Conservation (phyloP, 23 red algal species). For the Porphyridium purpureum region DNA sequence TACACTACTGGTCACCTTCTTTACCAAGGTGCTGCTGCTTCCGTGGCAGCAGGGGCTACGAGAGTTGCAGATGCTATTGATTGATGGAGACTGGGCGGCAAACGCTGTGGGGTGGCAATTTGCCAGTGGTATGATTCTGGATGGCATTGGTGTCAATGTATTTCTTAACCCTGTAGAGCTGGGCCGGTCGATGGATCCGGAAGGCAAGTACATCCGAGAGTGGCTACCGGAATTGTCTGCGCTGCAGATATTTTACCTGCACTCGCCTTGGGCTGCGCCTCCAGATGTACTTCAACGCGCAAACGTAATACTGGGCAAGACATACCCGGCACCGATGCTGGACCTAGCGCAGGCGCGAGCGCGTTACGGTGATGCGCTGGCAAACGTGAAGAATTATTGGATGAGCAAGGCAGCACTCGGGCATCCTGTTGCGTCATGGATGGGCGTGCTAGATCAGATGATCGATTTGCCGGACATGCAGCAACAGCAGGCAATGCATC, state of each 20-base stretch:
- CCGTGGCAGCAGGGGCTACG: constrained; percentile 74
- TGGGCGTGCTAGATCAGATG: too few species aligned
- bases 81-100: constrained; percentile 78
- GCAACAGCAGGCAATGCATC: too few species aligned
- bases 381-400: constrained; percentile 34
- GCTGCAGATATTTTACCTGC: constrained; percentile 48
- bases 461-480: too few species aligned
- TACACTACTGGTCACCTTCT: constrained; percentile 74
- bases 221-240: constrained; percentile 76
- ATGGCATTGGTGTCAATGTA: not conserved
- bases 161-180: constrained; percentile 76
- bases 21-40: constrained; percentile 74
- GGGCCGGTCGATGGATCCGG: constrained; percentile 25
- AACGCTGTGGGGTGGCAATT: constrained; percentile 59
- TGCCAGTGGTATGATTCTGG: constrained; percentile 34
- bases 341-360: constrained; percentile 16
- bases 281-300: constrained; percentile 27
- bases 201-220: constrained; percentile 47
- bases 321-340: constrained; percentile 68
- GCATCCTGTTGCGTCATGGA: too few species aligned
- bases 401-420: too few species aligned
- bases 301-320: constrained; percentile 37
- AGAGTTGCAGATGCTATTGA: constrained; percentile 38
- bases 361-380: constrained; percentile 44
- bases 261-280: constrained; percentile 68